These are phyloP conservation scores for Myriangium duriaei DNA, from an alignment of 2,329 filamentous ascomycete genomes.

Conservation along the genomic window DNA sequence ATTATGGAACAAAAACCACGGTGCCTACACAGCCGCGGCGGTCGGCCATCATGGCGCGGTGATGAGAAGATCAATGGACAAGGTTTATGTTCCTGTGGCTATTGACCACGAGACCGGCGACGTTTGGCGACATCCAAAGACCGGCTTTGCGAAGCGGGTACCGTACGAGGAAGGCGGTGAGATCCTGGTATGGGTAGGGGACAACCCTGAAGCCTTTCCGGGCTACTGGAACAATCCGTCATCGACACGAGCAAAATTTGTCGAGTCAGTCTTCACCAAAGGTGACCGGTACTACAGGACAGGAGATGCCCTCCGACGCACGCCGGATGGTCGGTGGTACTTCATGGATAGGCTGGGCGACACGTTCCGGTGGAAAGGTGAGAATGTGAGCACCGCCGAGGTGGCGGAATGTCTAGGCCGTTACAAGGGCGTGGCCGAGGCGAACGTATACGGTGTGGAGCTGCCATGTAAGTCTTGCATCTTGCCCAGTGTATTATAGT, in stretches of 20 bases:
- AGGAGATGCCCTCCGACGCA: constrained; percentile 34
- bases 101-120: constrained; percentile 58
- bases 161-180: constrained; percentile 61
- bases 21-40: constrained; percentile 42
- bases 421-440: constrained; percentile 32
- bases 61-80: constrained; percentile 38
- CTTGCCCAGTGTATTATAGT: too few relatives aligned
- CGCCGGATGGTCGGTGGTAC: constrained; percentile 34
- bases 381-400: constrained; percentile 38
- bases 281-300: constrained; percentile 39
- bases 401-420: constrained; percentile 34
- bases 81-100: constrained; percentile 52
- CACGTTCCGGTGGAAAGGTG: constrained; percentile 38
- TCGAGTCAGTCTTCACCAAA: constrained; percentile 33
- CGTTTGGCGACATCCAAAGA: constrained; percentile 52
- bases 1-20: constrained; percentile 45
- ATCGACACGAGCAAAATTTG: constrained; percentile 48
- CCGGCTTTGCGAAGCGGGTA: constrained; percentile 52
- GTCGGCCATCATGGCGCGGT: constrained; percentile 62
- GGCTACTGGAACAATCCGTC: constrained; percentile 59
- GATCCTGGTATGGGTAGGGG: constrained; percentile 52
- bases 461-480: constrained; percentile 28
- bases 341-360: constrained; percentile 38
- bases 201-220: constrained; percentile 45
- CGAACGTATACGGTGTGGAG: constrained; percentile 38